A percentile compares a stretch with the other conserved stretches of the same genome.
These are phyloP conservation scores for Nicotiana noctiflora DNA, from an alignment of 257 asterid species.

Conservation along the genomic window DNA sequence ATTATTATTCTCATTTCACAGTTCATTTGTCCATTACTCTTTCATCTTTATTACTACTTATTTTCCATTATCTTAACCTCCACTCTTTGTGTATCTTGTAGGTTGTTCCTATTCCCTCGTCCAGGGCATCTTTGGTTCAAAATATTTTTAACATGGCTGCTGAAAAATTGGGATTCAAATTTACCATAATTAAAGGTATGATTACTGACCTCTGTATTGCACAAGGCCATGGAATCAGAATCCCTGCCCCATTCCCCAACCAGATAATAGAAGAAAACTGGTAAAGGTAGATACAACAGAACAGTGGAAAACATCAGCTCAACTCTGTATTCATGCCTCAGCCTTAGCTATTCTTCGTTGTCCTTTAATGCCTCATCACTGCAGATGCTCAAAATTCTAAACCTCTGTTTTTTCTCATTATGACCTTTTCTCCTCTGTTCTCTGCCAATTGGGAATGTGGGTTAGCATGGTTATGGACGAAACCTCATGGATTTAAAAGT, in stretches of 20 bases:
- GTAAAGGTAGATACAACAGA: not conserved
- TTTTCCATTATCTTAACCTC: not conserved
- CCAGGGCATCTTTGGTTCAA: constrained; percentile 59
- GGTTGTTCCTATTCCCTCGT: constrained; percentile 82
- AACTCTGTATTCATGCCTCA: not conserved
- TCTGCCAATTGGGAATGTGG: not conserved
- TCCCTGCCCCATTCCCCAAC: not conserved
- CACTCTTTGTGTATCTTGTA: constrained; percentile 18
- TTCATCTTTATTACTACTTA: not conserved
- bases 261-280: not conserved
- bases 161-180: constrained; percentile 74
- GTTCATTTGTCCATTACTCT: not conserved
- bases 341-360: not conserved
- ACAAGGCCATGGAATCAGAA: not conserved
- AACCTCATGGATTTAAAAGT: not conserved
- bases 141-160: constrained; percentile 85
- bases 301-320: not conserved
- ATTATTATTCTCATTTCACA: not conserved
- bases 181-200: constrained; percentile 48
- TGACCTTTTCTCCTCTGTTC: not conserved
- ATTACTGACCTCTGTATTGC: not conserved
- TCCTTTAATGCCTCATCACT: not conserved
- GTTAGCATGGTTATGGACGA: not conserved
- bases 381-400: constrained; percentile 6
- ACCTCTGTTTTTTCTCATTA: not conserved